Evolutionary conservation across 2,329 filamentous ascomycete genomes (phyloP), one percentile per base, ranked within the genome.

Genomic region (Chaetomiaceae sp.): DNA sequence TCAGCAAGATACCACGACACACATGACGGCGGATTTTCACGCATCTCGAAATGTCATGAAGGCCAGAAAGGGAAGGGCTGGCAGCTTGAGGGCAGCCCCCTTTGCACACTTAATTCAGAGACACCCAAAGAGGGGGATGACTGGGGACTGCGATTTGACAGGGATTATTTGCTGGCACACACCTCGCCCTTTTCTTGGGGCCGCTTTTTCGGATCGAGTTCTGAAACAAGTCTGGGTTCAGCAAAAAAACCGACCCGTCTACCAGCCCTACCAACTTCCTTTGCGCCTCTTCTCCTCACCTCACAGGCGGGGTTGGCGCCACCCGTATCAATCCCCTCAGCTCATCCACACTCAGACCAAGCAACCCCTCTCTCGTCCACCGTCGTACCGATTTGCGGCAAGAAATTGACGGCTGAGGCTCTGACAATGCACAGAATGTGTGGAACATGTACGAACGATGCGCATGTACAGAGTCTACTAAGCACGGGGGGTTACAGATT

Each of bases 11-110:
- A n/a, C n/a, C n/a, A n/a, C n/a, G n/a, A n/a, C n/a, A n/a, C n/a
- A n/a, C 19, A 17, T 23, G 20, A 42, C 23, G 16, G 43, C 13
- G 10, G 34, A 3, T 13, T 10, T n/a, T 19, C 17, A 30, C 47
- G 41, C 38, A 34, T 30, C 37, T 14, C 31, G 25, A n/a, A 33
- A 17, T 10, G 27, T 21, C 33, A 44, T 48, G 19, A 27, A 27
- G 9, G 34, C 45, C 45, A 34, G 50, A 48, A 41, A 41, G 40
- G 35, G 38, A 44, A 48, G 16, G 41, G 40, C 38, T 19, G 41
- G 27, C 14, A 31, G 17, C 13, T 6, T 13, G 12, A 39, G 23
- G 20, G 44, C 44, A 39, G 14, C 44, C 34, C 30, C 44, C 34
- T 40, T n/a, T 27, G 10, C 25, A 3, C 25, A 27, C 25, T 27